Evolutionary conservation across 257 asterid species (phyloP).

Genomic region (Fraxinus pennsylvanica): DNA sequence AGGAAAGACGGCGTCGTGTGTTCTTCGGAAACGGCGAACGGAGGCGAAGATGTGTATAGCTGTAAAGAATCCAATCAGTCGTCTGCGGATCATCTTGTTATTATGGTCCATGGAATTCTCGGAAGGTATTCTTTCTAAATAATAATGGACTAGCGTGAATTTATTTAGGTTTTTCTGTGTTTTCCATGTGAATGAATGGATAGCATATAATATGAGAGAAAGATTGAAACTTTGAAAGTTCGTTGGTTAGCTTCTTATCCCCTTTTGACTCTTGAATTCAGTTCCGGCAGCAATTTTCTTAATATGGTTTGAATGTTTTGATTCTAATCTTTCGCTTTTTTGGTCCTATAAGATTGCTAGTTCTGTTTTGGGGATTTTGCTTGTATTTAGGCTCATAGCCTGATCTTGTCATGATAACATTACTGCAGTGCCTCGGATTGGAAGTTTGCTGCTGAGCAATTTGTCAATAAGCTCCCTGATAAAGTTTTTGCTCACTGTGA

Average conservation of each 20-base stretch:
- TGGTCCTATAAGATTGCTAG: neutral
- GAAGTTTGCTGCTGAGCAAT: slow-evolving; percentile 85
- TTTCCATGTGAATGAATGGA: no score
- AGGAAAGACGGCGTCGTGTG: slow-evolving; percentile 42
- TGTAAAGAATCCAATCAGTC: slow-evolving; percentile 55
- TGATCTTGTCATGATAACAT: neutral
- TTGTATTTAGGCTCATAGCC: neutral
- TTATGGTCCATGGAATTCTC: slow-evolving; percentile 96
- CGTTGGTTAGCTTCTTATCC: neutral
- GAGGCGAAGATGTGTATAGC: slow-evolving; percentile 78
- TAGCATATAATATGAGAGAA: no score
- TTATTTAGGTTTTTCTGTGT: no score
- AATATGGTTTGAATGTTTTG: neutral
- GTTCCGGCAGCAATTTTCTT: neutral
- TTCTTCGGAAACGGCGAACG: slow-evolving; percentile 59
- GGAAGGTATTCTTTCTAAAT: slow-evolving; percentile 62
- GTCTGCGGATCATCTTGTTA: slow-evolving; percentile 90
- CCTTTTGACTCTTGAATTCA: neutral
- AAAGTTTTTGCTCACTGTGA: slow-evolving; percentile 89
- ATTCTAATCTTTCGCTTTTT: neutral
- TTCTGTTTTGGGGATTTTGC: neutral
- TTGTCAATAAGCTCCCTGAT: slow-evolving; percentile 75
- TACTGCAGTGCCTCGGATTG: slow-evolving; percentile 77
- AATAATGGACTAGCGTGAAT: neutral
- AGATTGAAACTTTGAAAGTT: neutral